Evolutionary conservation across 305 asterid genomes (phyloP).

Genomic region (Fraxinus paxiana): DNA sequence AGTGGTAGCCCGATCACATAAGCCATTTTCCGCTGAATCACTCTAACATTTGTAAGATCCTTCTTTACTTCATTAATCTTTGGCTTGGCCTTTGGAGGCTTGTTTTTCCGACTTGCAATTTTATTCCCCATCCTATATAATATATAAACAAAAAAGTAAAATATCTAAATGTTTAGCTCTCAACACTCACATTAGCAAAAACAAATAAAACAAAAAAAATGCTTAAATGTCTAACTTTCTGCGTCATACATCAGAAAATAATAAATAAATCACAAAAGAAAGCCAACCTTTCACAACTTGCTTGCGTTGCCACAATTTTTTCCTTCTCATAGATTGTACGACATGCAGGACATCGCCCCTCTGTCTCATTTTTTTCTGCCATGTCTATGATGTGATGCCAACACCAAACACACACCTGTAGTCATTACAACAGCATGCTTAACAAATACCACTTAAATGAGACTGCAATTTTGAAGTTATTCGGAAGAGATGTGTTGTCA

Average conservation of each 20-base stretch:
- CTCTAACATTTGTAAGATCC: conserved; percentile 84
- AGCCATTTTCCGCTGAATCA: conserved; percentile 94
- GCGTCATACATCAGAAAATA: conserved; percentile 17
- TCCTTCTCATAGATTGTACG: conserved; percentile 77
- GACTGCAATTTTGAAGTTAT: neutral
- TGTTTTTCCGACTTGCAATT: conserved; percentile 53
- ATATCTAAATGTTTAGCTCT: neutral
- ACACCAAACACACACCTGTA: conserved; percentile 92
- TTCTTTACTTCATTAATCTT: conserved; percentile 73
- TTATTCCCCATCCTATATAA: conserved; percentile 48
- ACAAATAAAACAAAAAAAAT: conserved; percentile 5
- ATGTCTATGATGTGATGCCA: conserved; percentile 96
- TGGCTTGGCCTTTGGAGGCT: conserved; percentile 75
- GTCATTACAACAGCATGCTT: neutral
- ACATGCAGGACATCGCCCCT: conserved; percentile 98
- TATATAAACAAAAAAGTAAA: neutral
- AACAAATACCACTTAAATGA: neutral
- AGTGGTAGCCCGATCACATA: conserved; percentile 91
- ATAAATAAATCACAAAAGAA: conserved; percentile 9
- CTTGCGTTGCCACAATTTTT: conserved; percentile 74
- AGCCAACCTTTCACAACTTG: conserved; percentile 63
- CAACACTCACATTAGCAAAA: neutral
- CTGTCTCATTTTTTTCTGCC: conserved; percentile 85
- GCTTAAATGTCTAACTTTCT: conserved; percentile 19
- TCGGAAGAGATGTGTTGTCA: neutral